Base-by-base conservation (phyloP, 768 basidiomycete species). In the Tremella yokohamensis region DNA sequence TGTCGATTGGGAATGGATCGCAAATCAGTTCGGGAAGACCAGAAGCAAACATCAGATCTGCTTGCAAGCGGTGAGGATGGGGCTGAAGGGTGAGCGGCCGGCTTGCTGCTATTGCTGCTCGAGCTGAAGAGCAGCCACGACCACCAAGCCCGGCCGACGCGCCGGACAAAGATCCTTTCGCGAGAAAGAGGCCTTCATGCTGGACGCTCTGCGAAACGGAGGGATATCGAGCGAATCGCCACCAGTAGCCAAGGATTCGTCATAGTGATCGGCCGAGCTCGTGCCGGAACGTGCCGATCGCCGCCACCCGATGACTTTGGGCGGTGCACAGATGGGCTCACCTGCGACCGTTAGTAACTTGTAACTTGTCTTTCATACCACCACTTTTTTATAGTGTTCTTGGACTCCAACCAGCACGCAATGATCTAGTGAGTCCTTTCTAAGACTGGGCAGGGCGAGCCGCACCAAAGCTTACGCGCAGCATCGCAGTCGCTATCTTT, bases 21-120 rank as follows among this genome's bases (percentile, higher is more conserved):
- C 51, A 3, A 54, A 61, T n/a, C 40, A 55, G 20, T 70, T 73
- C 39, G 71, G 66, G 11, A 52, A 44, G 15, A 62, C 56, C 12
- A 57, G 71, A 54, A 66, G 51, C 26, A 58, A 65, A 47, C 66
- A 68, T 47, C 71, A 73, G 56, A 62, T 73, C 16, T 45, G 66
- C 49, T 61, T 68, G 48, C 62, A 70, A 47, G 71, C 68, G 13
- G 66, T 68, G 12, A 58, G 68, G 37, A 51, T 68, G 20, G 71
- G 71, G 19, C 49, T 70, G 45, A 67, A 61, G 52, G 56, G 69
- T 70, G 55, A 63, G 65, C 55, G 13, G 38, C 42, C 15, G 12
- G n/a, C 19, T 20, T 6, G 8, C 6, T 6, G n/a, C 42, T 4
- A 8, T 16, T 45, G n/a, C 7, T 22, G 4, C 42, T 6, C 42